Base-by-base conservation (phyloP, 768 basidiomycete genomes). In the Kwoniella dendrophila region DNA sequence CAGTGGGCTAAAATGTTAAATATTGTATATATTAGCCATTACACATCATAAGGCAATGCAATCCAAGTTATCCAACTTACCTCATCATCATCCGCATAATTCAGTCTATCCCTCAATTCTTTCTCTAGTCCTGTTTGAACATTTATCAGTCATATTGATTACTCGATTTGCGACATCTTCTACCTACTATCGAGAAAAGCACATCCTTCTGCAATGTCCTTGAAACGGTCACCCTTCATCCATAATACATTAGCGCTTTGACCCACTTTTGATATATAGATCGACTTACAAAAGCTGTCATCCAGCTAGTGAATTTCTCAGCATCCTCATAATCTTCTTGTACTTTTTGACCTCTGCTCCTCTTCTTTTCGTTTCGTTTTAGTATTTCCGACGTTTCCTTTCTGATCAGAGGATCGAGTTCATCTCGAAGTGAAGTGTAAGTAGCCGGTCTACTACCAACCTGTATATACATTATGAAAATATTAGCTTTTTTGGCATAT, bases 121-220 rank as follows among this genome's bases (percentile, higher is more conserved):
- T 63, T 67, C 41, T 70, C 68, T 29, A 70, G 48, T 8, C 59
- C 68, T 70, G 18, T 8, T 7, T 27, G 4, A 14, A 47, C 43
- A 18, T 22, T 54, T 34, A 45, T 24, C 53, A 24, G 38, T 16
- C 2, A 12, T 24, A 11, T 10, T 22, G 14, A n/a, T 12, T 16
- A 22, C 14, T 32, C 16, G 43, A 20, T 20, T 18, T n/a, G 27
- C 4, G 11, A 20, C 6, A 1, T 14, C 2, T 30, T 29, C 16
- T 12, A 59, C 72, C 66, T 51, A 71, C 70, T 48, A 41, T 74
- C 69, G 1, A 74, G 27, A 44, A 69, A 71, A 1, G 63, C 55
- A 27, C 69, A 71, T 4, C 70, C 72, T 18, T 64, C 64, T 3
- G 72, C 53, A 4, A 63, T 41, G 26, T 70, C 64, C 5, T 29